Percentiles rank a stretch among this genome's conserved stretches.
Evolutionary conservation across 176 grass and related monocot genomes (phyloP).

Genomic region (Hyparrhenia diplandra): DNA sequence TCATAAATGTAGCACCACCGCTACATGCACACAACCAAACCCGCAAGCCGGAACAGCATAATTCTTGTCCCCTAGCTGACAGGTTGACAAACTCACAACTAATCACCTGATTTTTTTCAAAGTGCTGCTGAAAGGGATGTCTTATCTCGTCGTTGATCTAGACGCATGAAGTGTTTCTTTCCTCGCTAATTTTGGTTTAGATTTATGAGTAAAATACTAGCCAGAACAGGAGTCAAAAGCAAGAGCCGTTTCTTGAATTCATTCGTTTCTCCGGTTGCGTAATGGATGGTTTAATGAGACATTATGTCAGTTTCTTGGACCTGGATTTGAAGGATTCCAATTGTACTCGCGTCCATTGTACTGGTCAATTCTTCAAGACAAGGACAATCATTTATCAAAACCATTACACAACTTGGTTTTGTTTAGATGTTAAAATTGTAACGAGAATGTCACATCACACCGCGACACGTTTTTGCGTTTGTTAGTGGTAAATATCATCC

Average conservation of each 20-base stretch:
- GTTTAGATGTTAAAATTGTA: too few species aligned
- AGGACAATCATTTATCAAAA: slow-evolving; percentile 5
- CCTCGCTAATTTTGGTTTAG: background rate
- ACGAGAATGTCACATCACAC: too few species aligned
- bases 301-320: background rate
- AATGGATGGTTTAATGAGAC: slow-evolving; percentile 23
- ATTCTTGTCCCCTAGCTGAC: slow-evolving; percentile 3
- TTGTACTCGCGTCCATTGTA: slow-evolving; percentile 4
- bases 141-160: background rate
- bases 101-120: slow-evolving; percentile 18
- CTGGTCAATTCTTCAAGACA: slow-evolving; percentile 12
- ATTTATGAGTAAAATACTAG: background rate
- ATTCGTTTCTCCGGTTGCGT: slow-evolving; percentile 14
- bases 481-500: too few species aligned
- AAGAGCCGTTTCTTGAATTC: slow-evolving; percentile 8
- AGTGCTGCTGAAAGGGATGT: slow-evolving; percentile 7
- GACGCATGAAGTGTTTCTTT: background rate
- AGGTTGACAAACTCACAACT: slow-evolving; percentile 24
- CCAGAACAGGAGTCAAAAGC: slow-evolving; percentile 13
- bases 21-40: slow-evolving; percentile 31
- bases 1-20: slow-evolving; percentile 29
- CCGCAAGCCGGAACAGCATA: background rate
- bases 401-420: background rate
- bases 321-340: slow-evolving; percentile 22
- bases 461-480: too few species aligned